Evolutionary conservation across 495 filamentous ascomycete species (phyloP).

Genomic region (Paragyromitra xinjiangensis): DNA sequence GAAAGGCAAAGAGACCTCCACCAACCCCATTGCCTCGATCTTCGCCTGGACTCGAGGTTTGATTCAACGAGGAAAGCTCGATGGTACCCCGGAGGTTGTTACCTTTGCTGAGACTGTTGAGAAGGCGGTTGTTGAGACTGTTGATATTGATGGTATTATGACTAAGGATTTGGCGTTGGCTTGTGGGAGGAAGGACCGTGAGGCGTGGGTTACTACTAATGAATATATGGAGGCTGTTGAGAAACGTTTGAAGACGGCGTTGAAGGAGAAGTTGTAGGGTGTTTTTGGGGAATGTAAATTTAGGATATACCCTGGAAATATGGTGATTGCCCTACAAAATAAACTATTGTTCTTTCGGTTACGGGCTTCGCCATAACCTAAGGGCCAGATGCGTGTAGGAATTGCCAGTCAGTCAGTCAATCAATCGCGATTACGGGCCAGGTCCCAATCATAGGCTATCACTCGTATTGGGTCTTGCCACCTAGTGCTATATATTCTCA

Average conservation of each 20-base stretch:
- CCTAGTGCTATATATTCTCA: too few relatives aligned
- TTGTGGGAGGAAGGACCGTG: constrained; percentile 81
- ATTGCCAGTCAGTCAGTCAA: too few relatives aligned
- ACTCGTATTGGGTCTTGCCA: neutral
- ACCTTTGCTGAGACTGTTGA: constrained; percentile 90
- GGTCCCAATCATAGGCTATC: neutral
- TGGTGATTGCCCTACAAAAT: constrained; percentile 5
- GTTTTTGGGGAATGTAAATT: constrained; percentile 15
- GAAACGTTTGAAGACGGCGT: constrained; percentile 51
- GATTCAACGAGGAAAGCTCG: constrained; percentile 88
- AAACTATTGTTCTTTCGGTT: neutral
- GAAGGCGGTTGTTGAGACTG: constrained; percentile 91
- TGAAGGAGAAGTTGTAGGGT: constrained; percentile 65
- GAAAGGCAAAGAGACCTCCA: constrained; percentile 94
- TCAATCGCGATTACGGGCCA: too few relatives aligned
- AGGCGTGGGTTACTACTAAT: constrained; percentile 85
- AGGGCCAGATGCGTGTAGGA: too few relatives aligned
- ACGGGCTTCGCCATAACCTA: neutral
- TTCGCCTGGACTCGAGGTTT: constrained; percentile 98
- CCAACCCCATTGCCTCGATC: constrained; percentile 98
- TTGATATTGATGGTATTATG: constrained; percentile 94
- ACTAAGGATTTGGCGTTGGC: constrained; percentile 96
- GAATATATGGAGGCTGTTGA: constrained; percentile 57
- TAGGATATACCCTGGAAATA: constrained; percentile 36
- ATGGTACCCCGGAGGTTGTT: constrained; percentile 85